Evolutionary conservation across 306 rosid genomes (phyloP).

Genomic region (Trifolium repens): DNA sequence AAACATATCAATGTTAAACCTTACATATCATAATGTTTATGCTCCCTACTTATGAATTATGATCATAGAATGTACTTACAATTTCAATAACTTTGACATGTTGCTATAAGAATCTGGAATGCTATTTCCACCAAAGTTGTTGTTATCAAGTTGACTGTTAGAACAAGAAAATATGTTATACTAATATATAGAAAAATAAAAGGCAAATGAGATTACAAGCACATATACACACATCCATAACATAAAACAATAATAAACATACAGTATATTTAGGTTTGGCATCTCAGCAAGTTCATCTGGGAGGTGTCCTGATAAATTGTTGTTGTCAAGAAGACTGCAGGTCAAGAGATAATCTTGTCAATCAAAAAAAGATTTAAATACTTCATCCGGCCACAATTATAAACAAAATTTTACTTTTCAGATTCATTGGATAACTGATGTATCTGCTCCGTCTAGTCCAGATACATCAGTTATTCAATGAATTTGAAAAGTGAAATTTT

Average conservation of each 20-base stretch:
- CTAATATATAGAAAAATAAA: background rate
- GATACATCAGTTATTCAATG: too few relatives aligned
- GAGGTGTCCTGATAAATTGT: conserved; percentile 81
- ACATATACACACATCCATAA: background rate
- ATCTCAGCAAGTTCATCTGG: conserved; percentile 63
- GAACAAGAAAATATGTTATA: conserved; percentile 24
- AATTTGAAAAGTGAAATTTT: too few relatives aligned
- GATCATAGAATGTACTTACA: conserved; percentile 63
- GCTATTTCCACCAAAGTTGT: conserved; percentile 68
- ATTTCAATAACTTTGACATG: conserved; percentile 63
- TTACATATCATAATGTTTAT: background rate
- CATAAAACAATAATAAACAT: conserved; percentile 35
- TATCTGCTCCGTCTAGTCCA: too few relatives aligned
- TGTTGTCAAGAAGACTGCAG: conserved; percentile 93
- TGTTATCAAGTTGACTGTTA: conserved; percentile 91
- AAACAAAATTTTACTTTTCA: too few relatives aligned
- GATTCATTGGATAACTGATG: too few relatives aligned
- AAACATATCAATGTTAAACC: conserved; percentile 10
- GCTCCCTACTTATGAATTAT: too few relatives aligned
- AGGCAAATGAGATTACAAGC: background rate
- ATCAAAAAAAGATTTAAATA: background rate
- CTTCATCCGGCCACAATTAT: too few relatives aligned
- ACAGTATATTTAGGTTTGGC: conserved; percentile 61
- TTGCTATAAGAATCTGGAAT: conserved; percentile 74
- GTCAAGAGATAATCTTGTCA: conserved; percentile 29